A percentile compares a stretch with the other conserved stretches of the same genome.
phyloP scores from a whole-genome alignment of 179 eudicot species.

The Heliamphora pulchella region DNA sequence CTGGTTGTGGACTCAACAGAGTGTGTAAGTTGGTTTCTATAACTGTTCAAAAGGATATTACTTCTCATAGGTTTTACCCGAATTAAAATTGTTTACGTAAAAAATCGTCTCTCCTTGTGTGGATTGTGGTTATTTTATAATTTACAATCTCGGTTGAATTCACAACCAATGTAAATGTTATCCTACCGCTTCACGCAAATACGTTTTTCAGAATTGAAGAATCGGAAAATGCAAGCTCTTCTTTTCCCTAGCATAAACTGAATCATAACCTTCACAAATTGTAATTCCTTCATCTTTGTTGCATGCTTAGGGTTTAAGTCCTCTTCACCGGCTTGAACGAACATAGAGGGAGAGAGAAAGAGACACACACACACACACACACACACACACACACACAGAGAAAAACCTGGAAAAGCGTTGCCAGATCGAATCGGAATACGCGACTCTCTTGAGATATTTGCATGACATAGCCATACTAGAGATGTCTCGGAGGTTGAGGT shows the following conservation, averaged over 20 bases:
- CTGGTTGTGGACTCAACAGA: too few species aligned
- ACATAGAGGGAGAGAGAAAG: neutral
- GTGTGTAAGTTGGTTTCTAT: too few species aligned
- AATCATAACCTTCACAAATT: neutral
- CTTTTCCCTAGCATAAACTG: neutral
- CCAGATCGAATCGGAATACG: constrained; percentile 63
- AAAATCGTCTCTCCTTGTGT: too few species aligned
- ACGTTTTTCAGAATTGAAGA: neutral
- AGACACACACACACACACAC: too few species aligned
- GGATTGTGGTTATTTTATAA: too few species aligned
- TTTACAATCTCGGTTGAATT: too few species aligned
- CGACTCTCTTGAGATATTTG: constrained; percentile 39
- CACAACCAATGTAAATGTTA: neutral
- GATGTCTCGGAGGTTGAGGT: constrained; percentile 45
- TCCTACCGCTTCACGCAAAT: neutral
- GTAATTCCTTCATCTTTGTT: too few species aligned
- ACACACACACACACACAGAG: too few species aligned
- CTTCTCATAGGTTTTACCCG: too few species aligned
- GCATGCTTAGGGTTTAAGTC: neutral
- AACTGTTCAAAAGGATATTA: too few species aligned
- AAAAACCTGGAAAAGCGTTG: constrained; percentile 54
- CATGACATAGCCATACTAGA: constrained; percentile 53
- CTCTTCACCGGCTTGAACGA: neutral
- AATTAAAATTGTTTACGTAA: too few species aligned
- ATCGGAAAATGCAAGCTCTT: neutral